Base-by-base conservation (phyloP, 805 yeast genomes). In the Scheffersomyces amazonensis region DNA sequence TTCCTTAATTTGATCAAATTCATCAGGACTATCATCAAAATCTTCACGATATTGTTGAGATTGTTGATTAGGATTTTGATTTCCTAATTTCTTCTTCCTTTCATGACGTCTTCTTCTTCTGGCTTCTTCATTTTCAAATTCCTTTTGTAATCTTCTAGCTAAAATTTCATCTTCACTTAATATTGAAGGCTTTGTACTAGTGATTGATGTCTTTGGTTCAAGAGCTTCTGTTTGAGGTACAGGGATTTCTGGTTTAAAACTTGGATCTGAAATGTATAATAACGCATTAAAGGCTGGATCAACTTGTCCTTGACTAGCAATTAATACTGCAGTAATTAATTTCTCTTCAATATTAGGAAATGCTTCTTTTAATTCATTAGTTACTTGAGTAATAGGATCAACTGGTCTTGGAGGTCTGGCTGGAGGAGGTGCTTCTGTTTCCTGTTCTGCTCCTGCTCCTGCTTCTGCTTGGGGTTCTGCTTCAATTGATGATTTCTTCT, bases 201-300 rank as follows among this genome's bases (percentile, higher is more conserved):
- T 13, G 13, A 30, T 35, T 22, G 35, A 29, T 10, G 32, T 23
- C 15, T 36, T n/a, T 4, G 46, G 35, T 3, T 34, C 34, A 3
- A 18, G 32, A 12, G 19, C 20, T 2, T 18, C 18, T 3, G 33
- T 8, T 8, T 17, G 41, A 13, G 63, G 61, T 9, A 49, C 47
- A 20, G 77, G 79, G 33, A 76, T 67, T 43, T 74, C 77, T 11
- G 82, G 79, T 43, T 73, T 73, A 43, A 71, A 71, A 3, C 71
- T 57, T 8, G 91, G 91, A 60, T 90, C 96, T 13, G 87, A 81
- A 38, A 87, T 64, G 49, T 76, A 87, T 42, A 91, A 68, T 51
- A 90, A 67, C 0, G 96, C 97, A 58, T 83, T 85, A 68, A 91
- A 91, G 1, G 96, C 95, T 1, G 86, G 81, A 50, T 88, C 96